Base-by-base conservation (phyloP, 2,329 filamentous ascomycete genomes). In the Paraphoma sp. region DNA sequence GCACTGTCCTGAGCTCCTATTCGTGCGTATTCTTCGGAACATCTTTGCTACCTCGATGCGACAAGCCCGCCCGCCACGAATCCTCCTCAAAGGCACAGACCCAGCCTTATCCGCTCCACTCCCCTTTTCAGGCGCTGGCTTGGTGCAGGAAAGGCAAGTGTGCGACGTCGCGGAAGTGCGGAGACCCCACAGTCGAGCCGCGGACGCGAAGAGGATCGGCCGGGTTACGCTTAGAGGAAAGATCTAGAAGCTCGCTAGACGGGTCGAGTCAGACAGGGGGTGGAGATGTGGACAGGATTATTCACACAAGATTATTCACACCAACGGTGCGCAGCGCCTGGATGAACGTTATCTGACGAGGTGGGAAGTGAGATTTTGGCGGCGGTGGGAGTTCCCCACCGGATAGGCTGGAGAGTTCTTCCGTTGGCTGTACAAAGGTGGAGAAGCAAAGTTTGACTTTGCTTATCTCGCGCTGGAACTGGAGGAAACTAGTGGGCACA, bases 211-310 rank as follows among this genome's bases (percentile, higher is more conserved):
- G 33, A 60, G 54, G 57, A 60, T 58, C 56, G 50, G 51, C 46
- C 51, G 47, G 60, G 54, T 62, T 60, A 42, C 30, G 54, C 36
- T 53, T 57, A 56, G 48, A 43, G 60, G 57, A 54, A 54, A 47
- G 47, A 54, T 63, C 66, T 69, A 69, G 66, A 67, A 64, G 63
- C 57, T 54, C 55, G 59, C 60, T 67, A 57, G 57, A 55, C 33
- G 54, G 48, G 51, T 54, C 58, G 59, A 69, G 59, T 60, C 60
- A 66, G 55, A 54, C 54, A 51, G 57, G 60, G 23, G 65, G 63
- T 54, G 53, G 23, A 31, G 52, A 55, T 50, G 62, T 45, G 51
- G 40, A 40, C 33, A 36, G 7, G 38, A 31, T 43, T 50, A 17
- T 42, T 42, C 48, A 31, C 28, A 33, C 5, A 23, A 45, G 29